These are phyloP conservation scores for Chlorella variabilis DNA, from an alignment of 163 green algal species.

Conservation along the genomic window DNA sequence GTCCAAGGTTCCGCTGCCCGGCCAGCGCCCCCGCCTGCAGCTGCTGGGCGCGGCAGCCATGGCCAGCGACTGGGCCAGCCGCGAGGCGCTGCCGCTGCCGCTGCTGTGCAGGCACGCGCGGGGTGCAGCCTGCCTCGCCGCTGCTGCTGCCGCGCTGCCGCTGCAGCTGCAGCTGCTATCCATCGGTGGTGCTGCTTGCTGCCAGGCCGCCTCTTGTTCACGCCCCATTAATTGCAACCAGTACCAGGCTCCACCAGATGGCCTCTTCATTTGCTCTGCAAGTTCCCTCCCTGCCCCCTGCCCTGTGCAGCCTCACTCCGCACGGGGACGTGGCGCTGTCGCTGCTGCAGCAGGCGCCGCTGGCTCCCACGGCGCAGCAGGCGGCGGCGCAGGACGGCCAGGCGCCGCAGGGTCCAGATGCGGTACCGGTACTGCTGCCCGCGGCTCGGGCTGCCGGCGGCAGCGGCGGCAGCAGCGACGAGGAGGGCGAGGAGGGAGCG, in stretches of 20 bases:
- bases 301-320: conserved; percentile 4
- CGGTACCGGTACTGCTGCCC: conserved; percentile 5
- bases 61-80: not conserved
- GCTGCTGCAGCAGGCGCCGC: not conserved
- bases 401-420: not conserved
- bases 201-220: too few species aligned
- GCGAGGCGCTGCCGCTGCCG: conserved; percentile 7
- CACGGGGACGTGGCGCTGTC: not conserved
- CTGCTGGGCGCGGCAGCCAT: conserved; percentile 8
- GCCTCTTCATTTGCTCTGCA: too few species aligned
- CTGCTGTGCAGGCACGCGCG: conserved; percentile 19
- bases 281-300: too few species aligned
- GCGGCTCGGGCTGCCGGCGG: not conserved
- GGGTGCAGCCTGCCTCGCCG: not conserved
- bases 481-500: not conserved
- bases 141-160: not conserved
- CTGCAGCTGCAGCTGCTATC: not conserved
- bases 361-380: not conserved
- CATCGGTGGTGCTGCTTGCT: too few species aligned
- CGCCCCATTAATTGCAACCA: too few species aligned
- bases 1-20: not conserved
- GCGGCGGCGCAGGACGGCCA: not conserved
- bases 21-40: not conserved
- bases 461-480: not conserved
- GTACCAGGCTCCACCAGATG: too few species aligned